Conservation (phyloP, 257 asterid species). For the Linaria vulgaris region DNA sequence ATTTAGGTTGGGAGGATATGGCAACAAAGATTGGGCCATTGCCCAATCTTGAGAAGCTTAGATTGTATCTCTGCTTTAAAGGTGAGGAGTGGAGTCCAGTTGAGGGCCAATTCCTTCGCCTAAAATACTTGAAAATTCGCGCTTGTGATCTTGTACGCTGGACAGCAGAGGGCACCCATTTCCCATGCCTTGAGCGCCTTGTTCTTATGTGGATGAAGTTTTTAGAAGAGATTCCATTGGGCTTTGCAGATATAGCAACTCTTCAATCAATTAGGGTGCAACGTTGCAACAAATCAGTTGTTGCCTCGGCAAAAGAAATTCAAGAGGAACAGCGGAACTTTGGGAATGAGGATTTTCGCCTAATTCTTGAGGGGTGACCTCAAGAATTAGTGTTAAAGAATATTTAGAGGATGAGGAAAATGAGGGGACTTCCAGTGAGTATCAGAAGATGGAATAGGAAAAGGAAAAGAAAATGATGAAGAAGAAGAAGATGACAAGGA, state of each 20-base stretch:
- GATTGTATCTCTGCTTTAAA: no score
- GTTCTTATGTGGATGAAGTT: neutral
- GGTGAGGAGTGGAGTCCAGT: neutral
- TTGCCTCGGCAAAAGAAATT: no score
- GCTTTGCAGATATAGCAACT: neutral
- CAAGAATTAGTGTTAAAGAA: no score
- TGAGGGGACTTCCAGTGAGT: no score
- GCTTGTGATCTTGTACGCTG: neutral
- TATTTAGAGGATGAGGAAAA: no score
- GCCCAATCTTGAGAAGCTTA: conserved; percentile 24
- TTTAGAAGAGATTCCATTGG: neutral
- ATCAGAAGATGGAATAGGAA: no score
- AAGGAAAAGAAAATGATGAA: no score
- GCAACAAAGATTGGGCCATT: conserved; percentile 21
- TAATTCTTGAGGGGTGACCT: neutral
- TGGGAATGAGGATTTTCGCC: neutral
- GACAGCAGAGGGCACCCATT: neutral
- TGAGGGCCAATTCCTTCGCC: no score
- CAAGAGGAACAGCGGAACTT: no score
- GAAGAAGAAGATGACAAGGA: no score
- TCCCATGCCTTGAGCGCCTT: conserved; percentile 9
- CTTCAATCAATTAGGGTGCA: neutral
- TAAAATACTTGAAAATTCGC: no score
- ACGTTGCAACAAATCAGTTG: neutral
- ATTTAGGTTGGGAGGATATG: no score